A percentile compares a stretch with the other conserved stretches of the same genome.
These are phyloP conservation scores for Ballota nigra DNA, from an alignment of 257 asterid species.

Conservation along the genomic window DNA sequence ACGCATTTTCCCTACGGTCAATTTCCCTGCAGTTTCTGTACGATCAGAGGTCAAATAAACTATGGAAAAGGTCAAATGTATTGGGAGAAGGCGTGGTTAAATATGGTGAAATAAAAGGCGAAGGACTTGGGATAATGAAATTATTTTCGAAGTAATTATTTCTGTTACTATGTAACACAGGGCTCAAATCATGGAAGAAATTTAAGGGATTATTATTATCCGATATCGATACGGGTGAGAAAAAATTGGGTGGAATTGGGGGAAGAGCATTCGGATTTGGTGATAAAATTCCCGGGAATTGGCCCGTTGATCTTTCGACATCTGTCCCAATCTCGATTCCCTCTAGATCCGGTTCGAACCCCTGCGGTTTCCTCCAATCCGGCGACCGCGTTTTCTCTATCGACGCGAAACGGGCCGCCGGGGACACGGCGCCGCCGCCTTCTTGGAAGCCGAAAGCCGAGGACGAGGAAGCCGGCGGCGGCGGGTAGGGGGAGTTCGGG, in stretches of 20 bases:
- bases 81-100: conserved; percentile 62
- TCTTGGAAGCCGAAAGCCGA: conserved; percentile 27
- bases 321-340: conserved; percentile 38
- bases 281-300: conserved; percentile 71
- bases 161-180: conserved; percentile 52
- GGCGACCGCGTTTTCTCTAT: conserved; percentile 54
- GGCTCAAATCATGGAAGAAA: conserved; percentile 70
- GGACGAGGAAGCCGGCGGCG: conserved; percentile 23
- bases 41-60: conserved; percentile 52
- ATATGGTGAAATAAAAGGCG: conserved; percentile 58
- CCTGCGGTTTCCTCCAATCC: conserved; percentile 30
- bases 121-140: conserved; percentile 56
- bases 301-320: conserved; percentile 38
- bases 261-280: conserved; percentile 84
- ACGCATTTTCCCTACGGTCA: conserved; percentile 5
- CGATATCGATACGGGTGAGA: conserved; percentile 48
- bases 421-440: conserved; percentile 53
- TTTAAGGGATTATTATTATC: conserved; percentile 44
- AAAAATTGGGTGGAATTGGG: conserved; percentile 64
- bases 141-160: conserved; percentile 40
- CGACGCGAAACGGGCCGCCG: conserved; percentile 85
- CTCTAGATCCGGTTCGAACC: conserved; percentile 18
- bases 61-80: conserved; percentile 62
- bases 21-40: conserved; percentile 4
- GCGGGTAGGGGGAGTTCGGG: conserved; percentile 31